phyloP scores from a whole-genome alignment of 1,139 yeast species.

The Meyerozyma smithsonii region DNA sequence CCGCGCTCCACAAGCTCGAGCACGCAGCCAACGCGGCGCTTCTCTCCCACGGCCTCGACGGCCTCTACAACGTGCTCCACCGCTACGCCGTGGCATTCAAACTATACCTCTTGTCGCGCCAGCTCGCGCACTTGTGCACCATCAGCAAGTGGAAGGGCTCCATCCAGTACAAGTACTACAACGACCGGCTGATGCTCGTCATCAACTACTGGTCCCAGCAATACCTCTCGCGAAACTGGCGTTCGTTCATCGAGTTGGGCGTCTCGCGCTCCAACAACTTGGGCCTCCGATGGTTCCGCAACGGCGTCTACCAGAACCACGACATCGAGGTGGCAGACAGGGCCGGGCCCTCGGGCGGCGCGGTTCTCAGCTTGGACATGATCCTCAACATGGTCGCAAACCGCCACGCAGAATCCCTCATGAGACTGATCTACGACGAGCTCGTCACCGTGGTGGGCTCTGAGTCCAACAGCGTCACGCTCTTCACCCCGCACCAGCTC shows the following conservation, averaged over 20 bases:
- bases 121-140: slow-evolving; percentile 48
- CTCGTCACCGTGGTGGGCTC: background rate
- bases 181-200: slow-evolving; percentile 56
- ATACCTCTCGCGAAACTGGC: slow-evolving; percentile 33
- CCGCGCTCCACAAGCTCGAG: slow-evolving; percentile 37
- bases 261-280: slow-evolving; percentile 49
- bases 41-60: slow-evolving; percentile 47
- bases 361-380: slow-evolving; percentile 32
- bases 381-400: slow-evolving; percentile 31
- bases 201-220: slow-evolving; percentile 68
- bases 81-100: slow-evolving; percentile 71
- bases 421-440: background rate
- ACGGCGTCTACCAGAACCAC: slow-evolving; percentile 35
- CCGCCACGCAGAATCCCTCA: slow-evolving; percentile 29
- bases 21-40: slow-evolving; percentile 54
- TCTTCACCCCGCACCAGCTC: slow-evolving; percentile 34
- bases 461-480: slow-evolving; percentile 8
- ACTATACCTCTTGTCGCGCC: slow-evolving; percentile 63
- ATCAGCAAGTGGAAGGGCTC: slow-evolving; percentile 64
- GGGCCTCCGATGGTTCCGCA: slow-evolving; percentile 65
- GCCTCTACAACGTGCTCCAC: slow-evolving; percentile 65
- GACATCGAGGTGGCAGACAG: background rate
- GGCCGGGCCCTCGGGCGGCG: background rate
- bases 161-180: slow-evolving; percentile 60
- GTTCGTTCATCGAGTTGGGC: slow-evolving; percentile 61